phyloP scores from a whole-genome alignment of 2,329 filamentous ascomycete species.

The Venturia effusa region DNA sequence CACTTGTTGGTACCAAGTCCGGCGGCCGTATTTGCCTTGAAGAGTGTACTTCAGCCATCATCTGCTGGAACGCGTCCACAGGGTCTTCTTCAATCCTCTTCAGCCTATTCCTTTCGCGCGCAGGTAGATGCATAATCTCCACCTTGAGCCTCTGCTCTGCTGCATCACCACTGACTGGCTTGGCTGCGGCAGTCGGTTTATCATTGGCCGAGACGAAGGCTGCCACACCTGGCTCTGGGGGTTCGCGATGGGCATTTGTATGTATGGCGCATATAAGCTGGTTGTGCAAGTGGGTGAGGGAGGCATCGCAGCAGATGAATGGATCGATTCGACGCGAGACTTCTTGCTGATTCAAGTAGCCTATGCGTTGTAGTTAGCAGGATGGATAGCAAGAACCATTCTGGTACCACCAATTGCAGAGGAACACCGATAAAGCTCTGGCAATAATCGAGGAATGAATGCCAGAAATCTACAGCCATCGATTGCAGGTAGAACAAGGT shows the following conservation, averaged over 20 bases:
- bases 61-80: conserved; percentile 1
- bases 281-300: conserved; percentile 50
- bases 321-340: conserved; percentile 44
- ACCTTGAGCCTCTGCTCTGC: conserved; percentile 52
- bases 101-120: conserved; percentile 47
- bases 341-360: conserved; percentile 50
- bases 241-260: conserved; percentile 47
- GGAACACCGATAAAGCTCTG: background rate
- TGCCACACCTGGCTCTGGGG: conserved; percentile 51
- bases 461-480: background rate
- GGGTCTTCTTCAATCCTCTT: conserved; percentile 26
- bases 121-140: conserved; percentile 52
- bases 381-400: too few species aligned
- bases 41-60: conserved; percentile 18
- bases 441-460: background rate
- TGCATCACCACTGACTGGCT: conserved; percentile 47
- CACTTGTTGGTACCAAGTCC: conserved; percentile 56
- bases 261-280: conserved; percentile 48
- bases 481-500: background rate
- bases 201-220: conserved; percentile 59
- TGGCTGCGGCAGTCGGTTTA: conserved; percentile 62
- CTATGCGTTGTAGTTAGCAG: conserved; percentile 24
- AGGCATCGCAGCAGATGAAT: conserved; percentile 42
- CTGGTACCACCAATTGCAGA: background rate
- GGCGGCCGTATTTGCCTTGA: conserved; percentile 34